These are phyloP conservation scores for Gliomastix tumulicola DNA, from an alignment of 2,329 filamentous ascomycete species.

Conservation along the genomic window DNA sequence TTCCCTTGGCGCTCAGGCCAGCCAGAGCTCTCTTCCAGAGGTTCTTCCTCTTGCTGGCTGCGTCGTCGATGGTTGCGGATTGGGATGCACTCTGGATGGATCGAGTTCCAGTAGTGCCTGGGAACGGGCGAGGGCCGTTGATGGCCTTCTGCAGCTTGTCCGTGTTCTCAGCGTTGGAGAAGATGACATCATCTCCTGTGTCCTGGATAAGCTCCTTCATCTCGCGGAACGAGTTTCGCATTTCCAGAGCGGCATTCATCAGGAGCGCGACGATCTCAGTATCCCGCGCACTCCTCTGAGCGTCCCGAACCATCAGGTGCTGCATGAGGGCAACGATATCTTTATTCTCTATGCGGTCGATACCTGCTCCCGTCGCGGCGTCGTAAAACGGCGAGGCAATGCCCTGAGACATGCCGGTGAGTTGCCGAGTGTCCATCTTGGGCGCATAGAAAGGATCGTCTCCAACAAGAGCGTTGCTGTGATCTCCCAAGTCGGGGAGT, in stretches of 20 bases:
- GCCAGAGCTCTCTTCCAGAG: conserved; percentile 93
- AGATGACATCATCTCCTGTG: conserved; percentile 76
- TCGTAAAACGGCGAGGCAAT: conserved; percentile 89
- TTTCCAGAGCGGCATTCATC: conserved; percentile 89
- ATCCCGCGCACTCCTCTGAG: conserved; percentile 89
- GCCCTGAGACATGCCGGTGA: conserved; percentile 87
- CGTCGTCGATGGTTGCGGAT: conserved; percentile 46
- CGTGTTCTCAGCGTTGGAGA: conserved; percentile 80
- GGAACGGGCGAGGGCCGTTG: conserved; percentile 79
- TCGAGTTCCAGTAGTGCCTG: conserved; percentile 55
- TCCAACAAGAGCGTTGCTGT: conserved; percentile 36
- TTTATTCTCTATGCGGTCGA: conserved; percentile 89
- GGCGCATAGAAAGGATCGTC: conserved; percentile 63
- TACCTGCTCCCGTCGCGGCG: conserved; percentile 75
- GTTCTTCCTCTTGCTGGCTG: conserved; percentile 75
- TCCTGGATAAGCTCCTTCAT: conserved; percentile 89
- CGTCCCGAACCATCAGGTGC: conserved; percentile 93
- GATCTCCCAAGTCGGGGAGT: conserved; percentile 43
- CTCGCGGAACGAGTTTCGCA: conserved; percentile 93
- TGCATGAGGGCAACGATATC: conserved; percentile 98
- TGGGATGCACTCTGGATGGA: conserved; percentile 51
- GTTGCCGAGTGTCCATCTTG: conserved; percentile 48
- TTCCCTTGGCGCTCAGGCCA: conserved; percentile 79
- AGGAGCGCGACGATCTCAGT: conserved; percentile 94
- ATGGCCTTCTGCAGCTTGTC: conserved; percentile 79